Evolutionary conservation across 805 yeast species (phyloP).

Genomic region (Metschnikowia reukaufii): DNA sequence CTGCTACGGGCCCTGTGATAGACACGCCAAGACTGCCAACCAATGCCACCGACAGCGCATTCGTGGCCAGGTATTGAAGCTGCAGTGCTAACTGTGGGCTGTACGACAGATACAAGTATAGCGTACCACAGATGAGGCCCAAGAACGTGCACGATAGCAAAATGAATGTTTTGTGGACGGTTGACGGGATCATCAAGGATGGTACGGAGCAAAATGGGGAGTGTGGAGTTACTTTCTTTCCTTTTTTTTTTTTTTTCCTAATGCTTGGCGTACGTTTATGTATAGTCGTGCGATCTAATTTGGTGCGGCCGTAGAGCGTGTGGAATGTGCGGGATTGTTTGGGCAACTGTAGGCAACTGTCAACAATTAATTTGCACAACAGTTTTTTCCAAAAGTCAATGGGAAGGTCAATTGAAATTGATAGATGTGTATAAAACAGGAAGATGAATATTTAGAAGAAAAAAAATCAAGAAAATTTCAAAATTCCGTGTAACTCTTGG

Average conservation of each 20-base stretch:
- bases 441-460: no score
- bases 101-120: conserved; percentile 72
- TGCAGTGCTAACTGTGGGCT: conserved; percentile 71
- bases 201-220: neutral
- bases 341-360: no score
- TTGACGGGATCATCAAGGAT: conserved; percentile 14
- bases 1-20: conserved; percentile 65
- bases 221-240: neutral
- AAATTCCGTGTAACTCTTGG: no score
- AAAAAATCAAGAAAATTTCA: no score
- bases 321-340: no score
- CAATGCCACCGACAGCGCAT: conserved; percentile 64
- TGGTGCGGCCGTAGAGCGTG: neutral
- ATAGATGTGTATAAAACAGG: no score
- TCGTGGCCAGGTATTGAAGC: conserved; percentile 58
- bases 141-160: conserved; percentile 30
- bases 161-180: conserved; percentile 22
- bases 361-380: no score
- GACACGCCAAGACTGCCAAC: conserved; percentile 67
- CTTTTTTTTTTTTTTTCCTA: neutral
- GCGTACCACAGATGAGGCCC: conserved; percentile 69
- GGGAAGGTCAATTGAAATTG: no score
- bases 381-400: no score
- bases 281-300: neutral
- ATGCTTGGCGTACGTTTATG: neutral